phyloP scores from a whole-genome alignment of 371 early-diverging fungal genomes.

The Blastocladiella emersonii region DNA sequence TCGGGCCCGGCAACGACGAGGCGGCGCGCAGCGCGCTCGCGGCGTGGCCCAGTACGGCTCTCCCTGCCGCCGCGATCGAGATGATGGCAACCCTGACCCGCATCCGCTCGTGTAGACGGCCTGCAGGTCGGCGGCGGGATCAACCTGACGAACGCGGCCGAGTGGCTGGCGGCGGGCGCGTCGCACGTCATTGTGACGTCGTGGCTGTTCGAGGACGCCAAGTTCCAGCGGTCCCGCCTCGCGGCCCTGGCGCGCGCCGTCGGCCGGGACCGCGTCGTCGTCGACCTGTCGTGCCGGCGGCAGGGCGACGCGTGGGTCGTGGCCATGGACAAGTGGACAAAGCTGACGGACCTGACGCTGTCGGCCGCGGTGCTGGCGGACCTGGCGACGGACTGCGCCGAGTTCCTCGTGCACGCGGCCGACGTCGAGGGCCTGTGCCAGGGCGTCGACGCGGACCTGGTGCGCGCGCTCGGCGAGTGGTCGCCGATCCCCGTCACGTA shows the following conservation, averaged over 20 bases:
- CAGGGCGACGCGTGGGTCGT: slow-evolving; percentile 68
- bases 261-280: slow-evolving; percentile 69
- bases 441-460: slow-evolving; percentile 82
- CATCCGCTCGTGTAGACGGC: slow-evolving; percentile 19
- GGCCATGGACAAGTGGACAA: slow-evolving; percentile 95
- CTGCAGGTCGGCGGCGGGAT: slow-evolving; percentile 95
- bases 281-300: slow-evolving; percentile 70
- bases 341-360: slow-evolving; percentile 59
- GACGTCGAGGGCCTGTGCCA: slow-evolving; percentile 93
- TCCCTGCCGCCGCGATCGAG: too few relatives aligned
- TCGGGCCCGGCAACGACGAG: slow-evolving; percentile 74
- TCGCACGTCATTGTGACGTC: slow-evolving; percentile 89
- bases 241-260: slow-evolving; percentile 38
- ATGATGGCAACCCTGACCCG: too few relatives aligned
- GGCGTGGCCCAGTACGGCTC: slow-evolving; percentile 57
- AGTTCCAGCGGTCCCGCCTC: slow-evolving; percentile 54
- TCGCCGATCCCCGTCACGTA: slow-evolving; percentile 81
- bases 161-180: slow-evolving; percentile 79
- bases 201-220: slow-evolving; percentile 71
- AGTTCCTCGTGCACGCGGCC: slow-evolving; percentile 92
- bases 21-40: slow-evolving; percentile 70
- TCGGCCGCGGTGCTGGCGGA: too few relatives aligned
- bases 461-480: slow-evolving; percentile 68
- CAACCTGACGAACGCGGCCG: slow-evolving; percentile 60
- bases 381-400: slow-evolving; percentile 30